Evolutionary conservation across 345 rosid genomes (phyloP).

Genomic region (Eutrema heterophyllum): DNA sequence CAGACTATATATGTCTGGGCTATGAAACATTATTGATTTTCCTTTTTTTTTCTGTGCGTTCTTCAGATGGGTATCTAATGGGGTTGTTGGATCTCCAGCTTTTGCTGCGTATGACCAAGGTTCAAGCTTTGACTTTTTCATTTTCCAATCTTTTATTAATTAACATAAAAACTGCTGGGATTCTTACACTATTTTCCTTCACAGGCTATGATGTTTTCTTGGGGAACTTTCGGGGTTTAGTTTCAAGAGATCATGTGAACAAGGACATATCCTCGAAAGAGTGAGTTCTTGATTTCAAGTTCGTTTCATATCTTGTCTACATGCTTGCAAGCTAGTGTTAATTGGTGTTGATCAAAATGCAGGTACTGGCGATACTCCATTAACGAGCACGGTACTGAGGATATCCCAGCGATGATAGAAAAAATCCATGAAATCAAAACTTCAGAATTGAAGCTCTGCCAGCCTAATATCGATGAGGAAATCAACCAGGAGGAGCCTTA

Average conservation of each 20-base stretch:
- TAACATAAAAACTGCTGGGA: neutral
- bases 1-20: neutral
- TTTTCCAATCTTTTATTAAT: neutral
- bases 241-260: slow-evolving; percentile 83
- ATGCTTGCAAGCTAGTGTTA: slow-evolving; percentile 5
- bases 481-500: slow-evolving; percentile 55
- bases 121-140: slow-evolving; percentile 27
- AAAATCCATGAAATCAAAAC: slow-evolving; percentile 86
- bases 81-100: slow-evolving; percentile 96
- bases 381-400: slow-evolving; percentile 90
- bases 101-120: slow-evolving; percentile 99
- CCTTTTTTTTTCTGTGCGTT: neutral
- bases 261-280: slow-evolving; percentile 71
- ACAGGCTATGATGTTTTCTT: slow-evolving; percentile 94
- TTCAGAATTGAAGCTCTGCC: slow-evolving; percentile 60
- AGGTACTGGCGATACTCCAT: slow-evolving; percentile 93
- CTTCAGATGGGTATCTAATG: slow-evolving; percentile 93
- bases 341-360: slow-evolving; percentile 22
- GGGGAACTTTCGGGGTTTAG: slow-evolving; percentile 91
- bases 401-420: slow-evolving; percentile 93
- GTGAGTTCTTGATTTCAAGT: slow-evolving; percentile 42
- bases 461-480: slow-evolving; percentile 57
- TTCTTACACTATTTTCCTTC: slow-evolving; percentile 6
- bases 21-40: neutral
- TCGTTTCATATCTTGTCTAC: neutral